Base-by-base conservation (phyloP, 208 protist genomes). In the Porcisia hertigi region DNA sequence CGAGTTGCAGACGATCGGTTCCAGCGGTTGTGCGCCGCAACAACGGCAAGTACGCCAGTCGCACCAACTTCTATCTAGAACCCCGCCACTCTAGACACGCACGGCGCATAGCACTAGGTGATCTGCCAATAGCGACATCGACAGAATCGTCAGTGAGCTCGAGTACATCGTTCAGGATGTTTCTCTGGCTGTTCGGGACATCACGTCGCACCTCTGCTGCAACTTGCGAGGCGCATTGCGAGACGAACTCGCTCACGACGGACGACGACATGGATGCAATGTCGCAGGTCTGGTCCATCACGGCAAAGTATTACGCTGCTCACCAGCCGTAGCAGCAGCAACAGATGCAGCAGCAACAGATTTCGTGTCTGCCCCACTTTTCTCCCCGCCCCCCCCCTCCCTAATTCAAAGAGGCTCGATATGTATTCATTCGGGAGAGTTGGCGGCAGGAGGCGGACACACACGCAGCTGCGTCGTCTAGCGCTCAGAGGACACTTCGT, bases 81-180 rank as follows among this genome's bases (percentile, higher is more conserved):
- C 63, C 63, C 36, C 63, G 63, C 63, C n/a, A 49, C 63, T 43
- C 39, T 20, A 30, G 23, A 34, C 63, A 67, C 41, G 63, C 63
- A n/a, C 63, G 25, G 63, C n/a, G 47, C 9, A 43, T 67, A 43
- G 63, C 63, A 18, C 23, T 47, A 23, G 20, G 41, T 67, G 63
- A 43, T 67, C 41, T 67, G 20, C 41, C 39, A 20, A 36, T 34
- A 12, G 16, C 41, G 41, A 34, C 18, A 30, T 67, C 23, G 34
- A 25, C 63, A 14, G 47, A 14, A 34, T 20, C 36, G 41, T 18
- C 34, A n/a, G 6, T 8, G 63, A 30, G 7, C 41, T 67, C 63
- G 23, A 52, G 63, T 43, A 67, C 63, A 25, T 52, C 63, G 7
- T 47, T 16, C 41, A 43, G 41, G 18, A n/a, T n/a, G 23, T 67